phyloP scores from a whole-genome alignment of 306 rosid genomes.

The Urtica urens region DNA sequence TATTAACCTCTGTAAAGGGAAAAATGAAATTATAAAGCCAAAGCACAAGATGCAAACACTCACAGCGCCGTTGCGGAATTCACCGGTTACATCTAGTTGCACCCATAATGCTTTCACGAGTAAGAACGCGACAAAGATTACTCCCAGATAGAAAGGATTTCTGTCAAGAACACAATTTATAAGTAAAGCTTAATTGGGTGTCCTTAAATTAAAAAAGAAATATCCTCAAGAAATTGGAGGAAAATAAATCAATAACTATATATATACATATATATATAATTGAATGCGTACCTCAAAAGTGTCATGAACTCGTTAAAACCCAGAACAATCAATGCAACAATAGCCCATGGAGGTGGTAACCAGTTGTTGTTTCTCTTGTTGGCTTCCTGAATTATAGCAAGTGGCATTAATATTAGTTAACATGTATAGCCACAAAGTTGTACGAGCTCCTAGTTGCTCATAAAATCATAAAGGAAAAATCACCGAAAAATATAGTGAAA shows the following conservation, averaged over 20 bases:
- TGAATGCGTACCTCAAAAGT: conserved; percentile 52
- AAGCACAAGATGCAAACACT: conserved; percentile 31
- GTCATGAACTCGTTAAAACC: conserved; percentile 98
- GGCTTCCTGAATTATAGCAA: conserved; percentile 79
- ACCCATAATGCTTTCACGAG: conserved; percentile 81
- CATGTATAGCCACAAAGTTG: neutral
- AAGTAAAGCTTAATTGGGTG: conserved; percentile 15
- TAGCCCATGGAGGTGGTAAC: conserved; percentile 99
- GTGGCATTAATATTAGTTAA: neutral
- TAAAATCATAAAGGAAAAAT: neutral
- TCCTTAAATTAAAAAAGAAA: conserved; percentile 1
- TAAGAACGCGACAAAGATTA: conserved; percentile 63
- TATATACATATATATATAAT: too few relatives aligned
- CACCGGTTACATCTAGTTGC: conserved; percentile 65
- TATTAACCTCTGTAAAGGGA: too few relatives aligned
- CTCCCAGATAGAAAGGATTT: conserved; percentile 72
- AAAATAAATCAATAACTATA: too few relatives aligned
- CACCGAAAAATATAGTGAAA: conserved; percentile 3
- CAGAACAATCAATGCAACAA: conserved; percentile 57
- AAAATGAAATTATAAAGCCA: neutral
- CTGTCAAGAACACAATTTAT: conserved; percentile 37
- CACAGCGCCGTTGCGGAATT: conserved; percentile 75
- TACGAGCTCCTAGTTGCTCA: neutral
- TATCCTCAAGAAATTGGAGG: conserved; percentile 5
- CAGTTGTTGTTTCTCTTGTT: conserved; percentile 89